Conservation (phyloP, 371 early-diverging fungal genomes). For the Syncephalis plumigaleata region DNA sequence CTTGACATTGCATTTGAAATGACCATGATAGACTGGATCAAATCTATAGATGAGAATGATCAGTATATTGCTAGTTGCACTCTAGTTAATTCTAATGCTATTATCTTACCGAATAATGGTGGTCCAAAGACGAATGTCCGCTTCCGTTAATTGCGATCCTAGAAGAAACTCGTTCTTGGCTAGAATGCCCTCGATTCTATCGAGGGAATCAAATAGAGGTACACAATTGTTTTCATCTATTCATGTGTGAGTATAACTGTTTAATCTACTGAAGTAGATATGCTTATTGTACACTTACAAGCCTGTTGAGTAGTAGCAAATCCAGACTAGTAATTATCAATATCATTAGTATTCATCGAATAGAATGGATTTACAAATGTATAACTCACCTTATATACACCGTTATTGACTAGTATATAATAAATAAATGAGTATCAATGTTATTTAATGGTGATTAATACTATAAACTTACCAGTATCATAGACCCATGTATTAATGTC, state of each 20-base stretch:
- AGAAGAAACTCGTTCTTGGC: conserved; percentile 52
- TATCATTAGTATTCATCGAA: too few relatives aligned
- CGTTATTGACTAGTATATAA: conserved; percentile 41
- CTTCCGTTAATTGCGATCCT: conserved; percentile 68
- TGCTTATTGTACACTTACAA: conserved; percentile 21
- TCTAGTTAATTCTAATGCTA: background rate
- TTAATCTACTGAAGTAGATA: conserved; percentile 1
- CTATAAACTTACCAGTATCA: conserved; percentile 16
- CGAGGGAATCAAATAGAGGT: conserved; percentile 60
- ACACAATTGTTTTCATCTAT: conserved; percentile 41
- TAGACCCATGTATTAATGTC: conserved; percentile 80
- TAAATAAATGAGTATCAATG: too few relatives aligned
- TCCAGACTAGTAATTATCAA: conserved; percentile 27
- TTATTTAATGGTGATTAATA: too few relatives aligned
- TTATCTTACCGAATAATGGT: conserved; percentile 57
- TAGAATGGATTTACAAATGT: too few relatives aligned
- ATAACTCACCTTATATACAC: conserved; percentile 36
- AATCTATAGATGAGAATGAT: conserved; percentile 13
- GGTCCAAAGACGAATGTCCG: conserved; percentile 81
- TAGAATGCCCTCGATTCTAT: conserved; percentile 68
- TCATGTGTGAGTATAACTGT: background rate
- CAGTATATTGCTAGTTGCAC: conserved; percentile 8
- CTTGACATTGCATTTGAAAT: conserved; percentile 82
- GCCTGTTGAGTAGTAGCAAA: conserved; percentile 81
- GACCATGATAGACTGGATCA: conserved; percentile 76